Percentiles rank a stretch among this genome's conserved stretches.
These are phyloP conservation scores for Aspergillus neoniger DNA, from an alignment of 2,329 filamentous ascomycete species.

Conservation along the genomic window DNA sequence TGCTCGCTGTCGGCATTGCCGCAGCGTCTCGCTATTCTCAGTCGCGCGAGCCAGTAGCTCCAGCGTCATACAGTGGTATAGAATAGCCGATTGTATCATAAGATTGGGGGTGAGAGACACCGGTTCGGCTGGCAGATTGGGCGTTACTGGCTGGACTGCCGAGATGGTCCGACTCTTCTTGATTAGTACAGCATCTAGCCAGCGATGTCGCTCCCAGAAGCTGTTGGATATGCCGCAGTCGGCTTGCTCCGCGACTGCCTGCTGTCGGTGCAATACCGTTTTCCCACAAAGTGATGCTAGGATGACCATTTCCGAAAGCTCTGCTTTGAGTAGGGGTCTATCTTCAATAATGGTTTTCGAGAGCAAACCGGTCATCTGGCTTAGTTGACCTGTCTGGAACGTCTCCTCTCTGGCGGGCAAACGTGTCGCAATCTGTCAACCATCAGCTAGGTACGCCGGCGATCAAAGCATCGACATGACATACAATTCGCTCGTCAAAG, in stretches of 20 bases:
- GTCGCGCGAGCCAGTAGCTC: neutral
- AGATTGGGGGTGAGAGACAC: neutral
- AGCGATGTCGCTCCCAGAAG: neutral
- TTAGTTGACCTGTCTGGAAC: conserved; percentile 3
- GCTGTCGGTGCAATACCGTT: neutral
- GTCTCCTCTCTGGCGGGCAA: conserved; percentile 1
- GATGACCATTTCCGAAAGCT: conserved; percentile 30
- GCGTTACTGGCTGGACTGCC: neutral
- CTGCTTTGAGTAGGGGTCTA: neutral
- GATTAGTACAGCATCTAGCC: neutral
- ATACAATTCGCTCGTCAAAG: conserved; percentile 29
- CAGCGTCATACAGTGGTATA: neutral
- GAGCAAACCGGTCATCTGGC: neutral
- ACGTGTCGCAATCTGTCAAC: neutral
- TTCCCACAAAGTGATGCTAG: conserved; percentile 19
- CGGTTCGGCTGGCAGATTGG: neutral
- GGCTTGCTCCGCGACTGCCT: neutral
- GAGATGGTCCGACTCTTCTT: neutral
- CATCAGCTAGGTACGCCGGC: neutral
- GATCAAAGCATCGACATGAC: neutral
- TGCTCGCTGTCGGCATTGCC: conserved; percentile 4
- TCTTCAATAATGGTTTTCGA: neutral
- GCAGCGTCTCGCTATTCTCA: neutral
- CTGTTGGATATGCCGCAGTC: neutral
- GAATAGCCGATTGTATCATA: neutral